Conservation (phyloP, 2,329 filamentous ascomycete species). For the Torrubiella hemipterigena region DNA sequence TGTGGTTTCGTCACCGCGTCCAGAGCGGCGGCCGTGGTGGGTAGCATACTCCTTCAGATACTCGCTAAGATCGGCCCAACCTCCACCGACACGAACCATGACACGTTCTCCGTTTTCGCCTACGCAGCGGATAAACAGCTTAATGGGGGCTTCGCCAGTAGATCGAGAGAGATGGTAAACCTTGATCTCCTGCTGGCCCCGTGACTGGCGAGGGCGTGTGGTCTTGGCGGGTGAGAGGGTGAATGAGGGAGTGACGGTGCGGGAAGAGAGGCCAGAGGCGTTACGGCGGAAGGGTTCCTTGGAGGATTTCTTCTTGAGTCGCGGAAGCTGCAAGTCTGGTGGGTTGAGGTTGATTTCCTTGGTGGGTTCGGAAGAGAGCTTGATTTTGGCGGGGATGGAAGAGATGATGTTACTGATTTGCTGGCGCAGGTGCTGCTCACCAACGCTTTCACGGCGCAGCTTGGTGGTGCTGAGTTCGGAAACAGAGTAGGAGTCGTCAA, state of each 20-base stretch:
- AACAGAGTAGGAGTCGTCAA: slow-evolving; percentile 26
- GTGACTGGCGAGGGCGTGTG: slow-evolving; percentile 32
- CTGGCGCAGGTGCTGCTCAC: slow-evolving; percentile 61
- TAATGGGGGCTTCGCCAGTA: slow-evolving; percentile 78
- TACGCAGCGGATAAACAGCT: slow-evolving; percentile 85
- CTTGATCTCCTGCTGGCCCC: slow-evolving; percentile 64
- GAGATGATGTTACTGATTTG: slow-evolving; percentile 72
- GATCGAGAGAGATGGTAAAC: slow-evolving; percentile 83
- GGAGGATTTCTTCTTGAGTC: slow-evolving; percentile 29
- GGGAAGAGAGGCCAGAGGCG: slow-evolving; percentile 36
- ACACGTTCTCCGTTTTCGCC: slow-evolving; percentile 84
- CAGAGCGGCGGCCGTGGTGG: slow-evolving; percentile 70
- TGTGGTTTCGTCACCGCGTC: slow-evolving; percentile 32
- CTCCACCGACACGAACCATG: slow-evolving; percentile 95
- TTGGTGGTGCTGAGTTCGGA: slow-evolving; percentile 15
- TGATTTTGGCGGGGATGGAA: slow-evolving; percentile 69
- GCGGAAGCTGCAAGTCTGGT: slow-evolving; percentile 41
- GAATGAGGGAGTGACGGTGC: slow-evolving; percentile 54
- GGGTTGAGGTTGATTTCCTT: slow-evolving; percentile 42
- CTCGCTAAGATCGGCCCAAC: slow-evolving; percentile 95
- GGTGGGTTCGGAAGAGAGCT: slow-evolving; percentile 49
- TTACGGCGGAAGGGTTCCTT: slow-evolving; percentile 33
- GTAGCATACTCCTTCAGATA: slow-evolving; percentile 88
- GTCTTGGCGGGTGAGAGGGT: slow-evolving; percentile 54
- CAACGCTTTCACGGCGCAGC: slow-evolving; percentile 21